Evolutionary conservation across 352 stramenopile genomes (phyloP).

Genomic region (Phytopythium delawarense): DNA sequence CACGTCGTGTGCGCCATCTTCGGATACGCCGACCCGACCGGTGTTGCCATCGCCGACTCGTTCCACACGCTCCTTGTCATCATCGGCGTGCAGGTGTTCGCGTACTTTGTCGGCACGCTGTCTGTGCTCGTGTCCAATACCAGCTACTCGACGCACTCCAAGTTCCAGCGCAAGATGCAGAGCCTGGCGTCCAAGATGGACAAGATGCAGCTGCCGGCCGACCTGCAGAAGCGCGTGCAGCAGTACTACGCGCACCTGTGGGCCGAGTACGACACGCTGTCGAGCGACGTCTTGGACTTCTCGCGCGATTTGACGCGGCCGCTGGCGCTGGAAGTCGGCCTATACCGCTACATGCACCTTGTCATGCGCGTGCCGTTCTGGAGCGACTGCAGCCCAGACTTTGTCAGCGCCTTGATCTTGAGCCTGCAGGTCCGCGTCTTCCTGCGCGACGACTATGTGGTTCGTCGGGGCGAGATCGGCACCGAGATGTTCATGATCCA

Average conservation of each 20-base stretch:
- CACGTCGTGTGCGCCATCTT: neutral
- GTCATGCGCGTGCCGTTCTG: conserved; percentile 13
- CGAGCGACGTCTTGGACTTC: conserved; percentile 15
- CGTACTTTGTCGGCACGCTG: neutral
- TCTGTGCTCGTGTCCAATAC: neutral
- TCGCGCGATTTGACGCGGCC: conserved; percentile 18
- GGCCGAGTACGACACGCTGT: conserved; percentile 28
- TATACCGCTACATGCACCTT: conserved; percentile 17
- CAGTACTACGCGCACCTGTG: conserved; percentile 37
- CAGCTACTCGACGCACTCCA: neutral
- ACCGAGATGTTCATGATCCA: conserved; percentile 30
- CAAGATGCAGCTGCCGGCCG: conserved; percentile 26
- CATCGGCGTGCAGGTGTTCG: neutral
- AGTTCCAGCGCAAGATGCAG: conserved; percentile 23
- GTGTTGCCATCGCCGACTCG: neutral
- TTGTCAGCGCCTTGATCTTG: conserved; percentile 18
- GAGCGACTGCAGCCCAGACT: conserved; percentile 17
- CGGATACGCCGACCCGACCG: neutral
- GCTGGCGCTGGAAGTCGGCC: conserved; percentile 21
- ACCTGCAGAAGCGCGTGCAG: conserved; percentile 36
- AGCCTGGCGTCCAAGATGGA: conserved; percentile 18
- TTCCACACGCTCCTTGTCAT: conserved; percentile 1
- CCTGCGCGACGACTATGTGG: conserved; percentile 23
- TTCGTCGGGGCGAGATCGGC: conserved; percentile 20
- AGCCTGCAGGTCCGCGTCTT: conserved; percentile 20